A percentile compares a stretch with the other conserved stretches of the same genome.
Conservation (phyloP, 1,139 yeast genomes). For the Debaryomyces sp. region DNA sequence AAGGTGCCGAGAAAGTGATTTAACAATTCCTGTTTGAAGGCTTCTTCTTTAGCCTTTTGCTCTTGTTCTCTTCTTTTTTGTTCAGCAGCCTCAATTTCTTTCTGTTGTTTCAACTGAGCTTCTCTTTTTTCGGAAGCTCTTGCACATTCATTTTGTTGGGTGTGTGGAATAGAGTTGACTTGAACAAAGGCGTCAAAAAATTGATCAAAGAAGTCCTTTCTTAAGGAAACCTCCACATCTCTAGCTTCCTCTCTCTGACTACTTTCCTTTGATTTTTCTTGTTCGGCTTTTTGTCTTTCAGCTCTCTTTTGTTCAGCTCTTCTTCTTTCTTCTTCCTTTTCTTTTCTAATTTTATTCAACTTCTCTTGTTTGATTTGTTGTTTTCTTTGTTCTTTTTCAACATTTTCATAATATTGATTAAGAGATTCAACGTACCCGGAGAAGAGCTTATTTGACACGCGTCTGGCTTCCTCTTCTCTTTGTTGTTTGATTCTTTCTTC, state of each 20-base stretch:
- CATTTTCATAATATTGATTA: neutral
- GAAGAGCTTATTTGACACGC: neutral
- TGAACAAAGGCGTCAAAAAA: neutral
- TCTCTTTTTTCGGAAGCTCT: neutral
- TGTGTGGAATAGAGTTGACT: neutral
- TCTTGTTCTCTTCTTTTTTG: constrained; percentile 1
- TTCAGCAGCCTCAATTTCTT: neutral
- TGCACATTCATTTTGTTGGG: neutral
- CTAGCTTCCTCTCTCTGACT: constrained; percentile 7
- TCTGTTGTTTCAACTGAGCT: neutral
- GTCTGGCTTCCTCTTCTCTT: constrained; percentile 3
- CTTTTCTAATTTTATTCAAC: constrained; percentile 8
- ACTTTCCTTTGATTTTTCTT: constrained; percentile 1
- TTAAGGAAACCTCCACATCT: neutral
- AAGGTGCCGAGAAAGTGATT: constrained; percentile 21
- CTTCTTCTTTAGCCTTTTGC: neutral
- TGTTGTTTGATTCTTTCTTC: constrained; percentile 1
- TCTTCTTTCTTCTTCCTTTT: constrained; percentile 9
- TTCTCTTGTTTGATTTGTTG: constrained; percentile 8
- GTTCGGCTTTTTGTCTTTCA: constrained; percentile 1
- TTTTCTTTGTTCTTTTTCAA: constrained; percentile 6
- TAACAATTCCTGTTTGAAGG: constrained; percentile 20
- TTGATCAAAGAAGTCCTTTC: constrained; percentile 2
- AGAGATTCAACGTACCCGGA: neutral
- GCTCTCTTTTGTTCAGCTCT: constrained; percentile 10